These are phyloP conservation scores for Pichia exigua DNA, from an alignment of 805 yeast genomes.

Conservation along the genomic window DNA sequence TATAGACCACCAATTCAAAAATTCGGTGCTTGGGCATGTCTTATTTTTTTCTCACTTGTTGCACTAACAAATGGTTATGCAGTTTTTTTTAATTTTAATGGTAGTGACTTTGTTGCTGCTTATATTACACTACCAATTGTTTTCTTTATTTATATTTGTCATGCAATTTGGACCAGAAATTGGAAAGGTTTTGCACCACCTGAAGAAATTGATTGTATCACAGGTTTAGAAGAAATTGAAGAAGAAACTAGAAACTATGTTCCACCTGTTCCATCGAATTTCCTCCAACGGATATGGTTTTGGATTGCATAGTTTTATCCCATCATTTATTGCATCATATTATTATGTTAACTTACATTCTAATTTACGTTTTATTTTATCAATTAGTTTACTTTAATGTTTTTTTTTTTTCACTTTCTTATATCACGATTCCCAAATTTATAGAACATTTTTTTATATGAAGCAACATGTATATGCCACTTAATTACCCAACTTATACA, in stretches of 20 bases:
- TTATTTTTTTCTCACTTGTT: constrained; percentile 41
- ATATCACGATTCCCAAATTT: background rate
- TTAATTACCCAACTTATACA: no score
- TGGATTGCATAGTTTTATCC: constrained; percentile 30
- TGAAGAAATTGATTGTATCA: constrained; percentile 51
- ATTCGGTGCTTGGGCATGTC: constrained; percentile 44
- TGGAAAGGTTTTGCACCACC: constrained; percentile 42
- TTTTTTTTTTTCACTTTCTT: background rate
- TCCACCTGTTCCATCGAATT: constrained; percentile 29
- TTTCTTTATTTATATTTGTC: constrained; percentile 47
- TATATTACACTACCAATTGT: constrained; percentile 59
- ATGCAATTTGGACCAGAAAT: constrained; percentile 40
- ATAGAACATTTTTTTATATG: background rate
- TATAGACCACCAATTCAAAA: constrained; percentile 52
- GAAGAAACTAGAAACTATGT: constrained; percentile 32
- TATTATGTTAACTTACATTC: background rate
- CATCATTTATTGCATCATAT: background rate
- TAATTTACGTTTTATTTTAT: background rate
- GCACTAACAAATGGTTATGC: constrained; percentile 68
- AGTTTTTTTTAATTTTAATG: constrained; percentile 50
- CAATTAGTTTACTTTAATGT: background rate
- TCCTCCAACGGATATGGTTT: constrained; percentile 42
- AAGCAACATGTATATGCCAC: no score
- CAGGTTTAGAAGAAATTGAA: constrained; percentile 56
- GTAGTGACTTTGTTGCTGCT: constrained; percentile 60